Evolutionary conservation across 176 grass and related monocot genomes (phyloP).

Genomic region (Triticum urartu): DNA sequence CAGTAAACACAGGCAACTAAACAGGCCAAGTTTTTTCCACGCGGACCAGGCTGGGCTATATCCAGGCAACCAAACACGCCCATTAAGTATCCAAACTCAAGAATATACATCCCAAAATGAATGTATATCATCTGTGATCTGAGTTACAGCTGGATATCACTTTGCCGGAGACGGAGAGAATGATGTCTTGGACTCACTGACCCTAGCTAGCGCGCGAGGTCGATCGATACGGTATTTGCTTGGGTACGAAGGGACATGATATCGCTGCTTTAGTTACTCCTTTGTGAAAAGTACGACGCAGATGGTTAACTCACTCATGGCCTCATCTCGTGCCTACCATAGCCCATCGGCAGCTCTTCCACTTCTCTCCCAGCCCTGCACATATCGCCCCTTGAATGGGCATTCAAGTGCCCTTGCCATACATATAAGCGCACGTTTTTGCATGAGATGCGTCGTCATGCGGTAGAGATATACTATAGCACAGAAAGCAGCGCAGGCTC

Average conservation of each 20-base stretch:
- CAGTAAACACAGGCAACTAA: no score
- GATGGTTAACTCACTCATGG: constrained; percentile 42
- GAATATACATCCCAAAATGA: neutral
- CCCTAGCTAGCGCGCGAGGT: constrained; percentile 20
- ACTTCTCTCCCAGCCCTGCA: neutral
- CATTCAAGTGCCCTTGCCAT: neutral
- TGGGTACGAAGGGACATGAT: constrained; percentile 68
- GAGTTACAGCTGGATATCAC: constrained; percentile 26
- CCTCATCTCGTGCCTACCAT: constrained; percentile 36
- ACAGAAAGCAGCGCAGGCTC: neutral
- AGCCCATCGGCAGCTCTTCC: neutral
- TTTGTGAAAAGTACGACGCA: constrained; percentile 43
- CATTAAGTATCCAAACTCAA: neutral
- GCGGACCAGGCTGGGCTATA: no score
- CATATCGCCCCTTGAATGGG: neutral
- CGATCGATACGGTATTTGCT: constrained; percentile 47
- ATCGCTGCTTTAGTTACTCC: constrained; percentile 40
- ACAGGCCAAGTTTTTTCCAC: no score
- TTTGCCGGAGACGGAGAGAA: neutral
- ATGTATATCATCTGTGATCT: neutral
- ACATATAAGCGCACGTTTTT: neutral
- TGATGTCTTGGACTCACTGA: constrained; percentile 26
- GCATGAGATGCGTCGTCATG: neutral
- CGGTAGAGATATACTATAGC: neutral
- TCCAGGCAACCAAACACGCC: no score